A percentile compares a stretch with the other conserved stretches of the same genome.
phyloP scores from a whole-genome alignment of 495 filamentous ascomycete species.

The Lophiotrema nucula region DNA sequence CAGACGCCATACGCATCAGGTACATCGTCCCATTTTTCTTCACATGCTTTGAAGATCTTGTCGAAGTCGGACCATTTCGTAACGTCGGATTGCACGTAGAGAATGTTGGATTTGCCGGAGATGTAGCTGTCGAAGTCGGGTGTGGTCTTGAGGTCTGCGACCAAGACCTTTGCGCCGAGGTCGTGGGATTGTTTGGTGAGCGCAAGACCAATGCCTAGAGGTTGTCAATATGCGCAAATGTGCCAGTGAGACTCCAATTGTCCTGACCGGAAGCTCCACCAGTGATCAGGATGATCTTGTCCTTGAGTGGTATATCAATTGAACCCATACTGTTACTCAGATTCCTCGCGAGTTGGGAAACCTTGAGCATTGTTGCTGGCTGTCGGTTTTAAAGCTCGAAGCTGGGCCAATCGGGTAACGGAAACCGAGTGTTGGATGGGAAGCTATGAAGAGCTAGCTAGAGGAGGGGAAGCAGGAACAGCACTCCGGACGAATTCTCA shows the following conservation, averaged over 20 bases:
- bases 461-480: no score
- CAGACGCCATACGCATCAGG: conserved; percentile 39
- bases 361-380: no score
- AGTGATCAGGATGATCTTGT: conserved; percentile 38
- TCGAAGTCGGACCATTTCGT: conserved; percentile 37
- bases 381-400: no score
- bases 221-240: neutral
- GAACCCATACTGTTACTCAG: conserved; percentile 5
- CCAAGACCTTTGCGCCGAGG: conserved; percentile 35
- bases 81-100: conserved; percentile 42
- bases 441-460: no score
- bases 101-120: conserved; percentile 10
- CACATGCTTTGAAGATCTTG: conserved; percentile 33
- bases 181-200: conserved; percentile 35
- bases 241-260: neutral
- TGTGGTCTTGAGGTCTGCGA: conserved; percentile 39
- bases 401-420: no score
- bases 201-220: conserved; percentile 36
- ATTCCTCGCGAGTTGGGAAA: no score
- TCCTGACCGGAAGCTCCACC: conserved; percentile 25
- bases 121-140: conserved; percentile 30
- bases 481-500: no score
- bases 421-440: no score
- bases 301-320: conserved; percentile 32
- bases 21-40: conserved; percentile 39